phyloP scores from a whole-genome alignment of 306 rosid genomes.

The Crataegus laevigata region DNA sequence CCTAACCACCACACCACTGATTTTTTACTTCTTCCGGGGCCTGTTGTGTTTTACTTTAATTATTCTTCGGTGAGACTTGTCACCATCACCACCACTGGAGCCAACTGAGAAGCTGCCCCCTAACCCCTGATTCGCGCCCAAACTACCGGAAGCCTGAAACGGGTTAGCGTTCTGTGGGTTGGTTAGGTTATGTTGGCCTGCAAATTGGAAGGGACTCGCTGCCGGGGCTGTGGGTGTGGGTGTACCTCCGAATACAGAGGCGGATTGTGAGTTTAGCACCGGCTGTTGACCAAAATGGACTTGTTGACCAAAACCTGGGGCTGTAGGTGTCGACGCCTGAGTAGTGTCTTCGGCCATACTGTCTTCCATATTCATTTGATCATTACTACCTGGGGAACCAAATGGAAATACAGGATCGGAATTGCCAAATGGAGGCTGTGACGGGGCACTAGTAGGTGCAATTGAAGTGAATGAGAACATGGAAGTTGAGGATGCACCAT shows the following conservation, averaged over 20 bases:
- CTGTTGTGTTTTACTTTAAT: conserved; percentile 41
- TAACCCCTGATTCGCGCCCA: conserved; percentile 25
- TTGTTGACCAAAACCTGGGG: conserved; percentile 48
- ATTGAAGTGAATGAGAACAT: conserved; percentile 54
- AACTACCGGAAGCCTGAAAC: conserved; percentile 69
- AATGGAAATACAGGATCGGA: conserved; percentile 32
- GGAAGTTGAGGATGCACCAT: conserved; percentile 39
- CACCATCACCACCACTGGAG: conserved; percentile 41
- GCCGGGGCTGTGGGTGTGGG: conserved; percentile 30
- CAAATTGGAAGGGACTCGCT: conserved; percentile 51
- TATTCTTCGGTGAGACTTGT: conserved; percentile 53
- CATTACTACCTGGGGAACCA: conserved; percentile 44
- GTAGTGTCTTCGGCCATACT: conserved; percentile 88
- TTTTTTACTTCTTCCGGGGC: conserved; percentile 56
- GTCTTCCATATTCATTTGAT: conserved; percentile 77
- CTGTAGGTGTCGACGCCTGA: conserved; percentile 32
- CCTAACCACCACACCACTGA: background rate
- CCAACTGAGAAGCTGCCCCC: conserved; percentile 87
- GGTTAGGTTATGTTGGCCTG: conserved; percentile 41
- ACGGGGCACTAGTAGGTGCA: conserved; percentile 23
- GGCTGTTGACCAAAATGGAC: conserved; percentile 41
- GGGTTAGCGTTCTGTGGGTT: conserved; percentile 51
- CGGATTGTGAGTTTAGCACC: conserved; percentile 33
- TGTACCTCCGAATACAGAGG: conserved; percentile 48
- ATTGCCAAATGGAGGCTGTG: conserved; percentile 57